phyloP scores from a whole-genome alignment of 345 rosid genomes.

The Gossypium thurberi region DNA sequence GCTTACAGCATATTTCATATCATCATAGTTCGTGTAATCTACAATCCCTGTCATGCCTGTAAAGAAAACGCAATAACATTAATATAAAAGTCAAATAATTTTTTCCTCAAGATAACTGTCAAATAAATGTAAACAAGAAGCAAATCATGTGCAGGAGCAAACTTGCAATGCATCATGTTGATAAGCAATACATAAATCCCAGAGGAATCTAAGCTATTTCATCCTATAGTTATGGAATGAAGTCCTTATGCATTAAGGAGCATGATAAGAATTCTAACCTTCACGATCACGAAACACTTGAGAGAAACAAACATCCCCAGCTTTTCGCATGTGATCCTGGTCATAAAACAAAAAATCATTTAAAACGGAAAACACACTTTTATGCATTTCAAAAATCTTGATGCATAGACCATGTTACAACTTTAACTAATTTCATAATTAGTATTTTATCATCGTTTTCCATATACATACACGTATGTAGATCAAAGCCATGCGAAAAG shows the following conservation, averaged over 20 bases:
- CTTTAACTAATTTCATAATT: not conserved
- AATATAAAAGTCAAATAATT: not conserved
- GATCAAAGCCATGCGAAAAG: not conserved
- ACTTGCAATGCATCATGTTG: not conserved
- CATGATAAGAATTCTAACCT: constrained; percentile 28
- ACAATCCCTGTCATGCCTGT: constrained; percentile 89
- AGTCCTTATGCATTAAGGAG: not conserved
- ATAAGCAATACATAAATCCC: not conserved
- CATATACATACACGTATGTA: not conserved
- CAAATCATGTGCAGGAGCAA: not conserved
- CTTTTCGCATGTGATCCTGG: constrained; percentile 97
- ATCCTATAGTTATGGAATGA: not conserved
- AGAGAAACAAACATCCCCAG: constrained; percentile 97
- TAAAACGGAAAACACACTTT: not conserved
- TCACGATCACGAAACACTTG: constrained; percentile 83
- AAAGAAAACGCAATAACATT: constrained; percentile 1
- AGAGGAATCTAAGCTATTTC: not conserved
- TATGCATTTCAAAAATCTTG: not conserved
- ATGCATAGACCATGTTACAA: not conserved
- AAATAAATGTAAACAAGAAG: not conserved
- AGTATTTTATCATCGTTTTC: not conserved
- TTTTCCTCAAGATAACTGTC: not conserved
- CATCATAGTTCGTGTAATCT: constrained; percentile 82
- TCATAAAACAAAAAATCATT: not conserved
- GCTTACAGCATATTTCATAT: constrained; percentile 94